phyloP scores from a whole-genome alignment of 2,329 filamentous ascomycete genomes.

The Cyphellophora attinorum region DNA sequence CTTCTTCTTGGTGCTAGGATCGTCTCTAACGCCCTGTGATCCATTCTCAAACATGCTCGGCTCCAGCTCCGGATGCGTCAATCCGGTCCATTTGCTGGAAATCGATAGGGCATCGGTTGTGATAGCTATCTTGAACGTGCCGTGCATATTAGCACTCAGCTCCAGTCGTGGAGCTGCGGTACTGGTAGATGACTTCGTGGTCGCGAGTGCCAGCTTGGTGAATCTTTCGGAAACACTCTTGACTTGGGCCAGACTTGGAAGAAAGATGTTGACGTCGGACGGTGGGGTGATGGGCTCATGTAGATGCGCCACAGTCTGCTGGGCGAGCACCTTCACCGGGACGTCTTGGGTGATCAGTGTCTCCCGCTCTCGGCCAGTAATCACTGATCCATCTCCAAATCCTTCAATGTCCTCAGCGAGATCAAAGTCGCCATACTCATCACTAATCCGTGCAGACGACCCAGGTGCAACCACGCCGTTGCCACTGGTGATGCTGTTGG shows the following conservation, averaged over 20 bases:
- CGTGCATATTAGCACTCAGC: constrained; percentile 89
- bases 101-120: constrained; percentile 78
- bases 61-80: constrained; percentile 82
- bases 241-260: constrained; percentile 77
- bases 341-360: constrained; percentile 93
- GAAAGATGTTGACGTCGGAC: constrained; percentile 85
- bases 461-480: constrained; percentile 33
- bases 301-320: constrained; percentile 77
- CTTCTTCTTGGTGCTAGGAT: constrained; percentile 72
- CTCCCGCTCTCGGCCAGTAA: constrained; percentile 63
- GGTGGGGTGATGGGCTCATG: constrained; percentile 86
- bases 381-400: constrained; percentile 33
- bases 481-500: constrained; percentile 51
- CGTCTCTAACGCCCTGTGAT: constrained; percentile 59
- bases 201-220: constrained; percentile 62
- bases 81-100: constrained; percentile 71
- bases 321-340: constrained; percentile 80
- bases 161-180: constrained; percentile 57
- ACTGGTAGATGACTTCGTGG: constrained; percentile 17
- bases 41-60: constrained; percentile 60
- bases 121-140: constrained; percentile 69
- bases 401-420: constrained; percentile 30
- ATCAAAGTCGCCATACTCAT: constrained; percentile 15
- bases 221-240: constrained; percentile 94
- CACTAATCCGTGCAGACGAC: constrained; percentile 14